These are phyloP conservation scores for Fusarium phyllophilum DNA, from an alignment of 2,329 filamentous ascomycete genomes.

Conservation along the genomic window DNA sequence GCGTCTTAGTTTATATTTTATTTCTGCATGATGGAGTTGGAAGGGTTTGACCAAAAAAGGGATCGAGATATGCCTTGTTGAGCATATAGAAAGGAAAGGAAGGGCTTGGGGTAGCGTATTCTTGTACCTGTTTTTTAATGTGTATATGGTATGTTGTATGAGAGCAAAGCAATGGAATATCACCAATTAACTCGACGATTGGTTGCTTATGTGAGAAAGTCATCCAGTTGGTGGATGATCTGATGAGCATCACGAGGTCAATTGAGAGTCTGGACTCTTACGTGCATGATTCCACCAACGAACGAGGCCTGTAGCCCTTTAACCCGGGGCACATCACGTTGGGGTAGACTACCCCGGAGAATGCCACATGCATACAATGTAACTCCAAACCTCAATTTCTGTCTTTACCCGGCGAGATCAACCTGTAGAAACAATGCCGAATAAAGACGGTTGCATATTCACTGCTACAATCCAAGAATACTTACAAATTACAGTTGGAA, in stretches of 20 bases:
- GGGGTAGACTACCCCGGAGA: constrained; percentile 10
- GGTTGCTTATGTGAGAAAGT: constrained; percentile 5
- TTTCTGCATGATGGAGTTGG: constrained; percentile 40
- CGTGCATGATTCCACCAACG: constrained; percentile 28
- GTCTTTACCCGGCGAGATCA: neutral
- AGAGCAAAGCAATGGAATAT: constrained; percentile 16
- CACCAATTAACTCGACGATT: neutral
- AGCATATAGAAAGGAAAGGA: constrained; percentile 10
- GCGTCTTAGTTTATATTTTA: constrained; percentile 33
- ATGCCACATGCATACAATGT: constrained; percentile 4
- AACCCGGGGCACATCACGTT: neutral
- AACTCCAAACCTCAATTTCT: neutral
- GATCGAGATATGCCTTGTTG: neutral
- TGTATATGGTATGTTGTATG: constrained; percentile 19
- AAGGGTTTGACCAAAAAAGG: constrained; percentile 2
- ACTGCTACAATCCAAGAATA: neutral
- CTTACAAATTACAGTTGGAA: neutral
- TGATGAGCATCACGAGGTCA: constrained; percentile 8
- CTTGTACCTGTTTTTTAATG: constrained; percentile 1
- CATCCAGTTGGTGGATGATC: constrained; percentile 19
- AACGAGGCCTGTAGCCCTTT: neutral
- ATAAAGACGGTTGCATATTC: neutral
- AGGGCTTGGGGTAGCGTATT: constrained; percentile 1
- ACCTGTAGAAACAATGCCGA: neutral
- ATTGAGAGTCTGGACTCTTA: neutral